Evolutionary conservation across 352 stramenopile genomes (phyloP).

Genomic region (Pythium brachiatum): DNA sequence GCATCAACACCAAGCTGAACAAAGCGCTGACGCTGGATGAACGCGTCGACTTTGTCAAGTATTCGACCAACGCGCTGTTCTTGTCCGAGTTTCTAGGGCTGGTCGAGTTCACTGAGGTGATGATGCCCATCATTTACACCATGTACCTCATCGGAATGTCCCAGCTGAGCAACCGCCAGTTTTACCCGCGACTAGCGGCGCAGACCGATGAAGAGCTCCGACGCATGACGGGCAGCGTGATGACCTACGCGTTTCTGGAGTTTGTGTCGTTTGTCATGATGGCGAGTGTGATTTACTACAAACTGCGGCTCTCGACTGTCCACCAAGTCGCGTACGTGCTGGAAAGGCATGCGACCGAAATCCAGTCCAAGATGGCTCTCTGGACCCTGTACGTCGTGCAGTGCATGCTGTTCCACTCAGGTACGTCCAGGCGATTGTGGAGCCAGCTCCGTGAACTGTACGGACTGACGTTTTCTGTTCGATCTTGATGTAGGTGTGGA

Average conservation of each 20-base stretch:
- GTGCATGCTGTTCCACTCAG: slow-evolving; percentile 28
- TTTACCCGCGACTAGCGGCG: slow-evolving; percentile 8
- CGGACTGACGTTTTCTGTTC: too few relatives aligned
- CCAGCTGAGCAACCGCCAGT: slow-evolving; percentile 17
- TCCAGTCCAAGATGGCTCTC: slow-evolving; percentile 36
- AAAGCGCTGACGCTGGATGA: slow-evolving; percentile 12
- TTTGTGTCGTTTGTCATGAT: slow-evolving; percentile 16
- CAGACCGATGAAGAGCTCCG: neutral
- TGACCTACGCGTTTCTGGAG: slow-evolving; percentile 14
- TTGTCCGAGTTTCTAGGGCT: slow-evolving; percentile 22
- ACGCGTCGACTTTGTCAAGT: slow-evolving; percentile 6
- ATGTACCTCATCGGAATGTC: slow-evolving; percentile 14
- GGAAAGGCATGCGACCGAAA: slow-evolving; percentile 17
- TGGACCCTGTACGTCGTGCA: slow-evolving; percentile 45
- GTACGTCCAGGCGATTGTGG: neutral
- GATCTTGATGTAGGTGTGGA: slow-evolving; percentile 10
- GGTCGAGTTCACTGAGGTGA: slow-evolving; percentile 24
- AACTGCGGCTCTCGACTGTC: slow-evolving; percentile 18
- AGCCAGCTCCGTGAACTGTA: too few relatives aligned
- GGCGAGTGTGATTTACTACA: slow-evolving; percentile 3
- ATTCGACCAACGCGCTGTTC: slow-evolving; percentile 12
- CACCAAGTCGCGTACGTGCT: slow-evolving; percentile 40
- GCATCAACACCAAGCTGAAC: neutral
- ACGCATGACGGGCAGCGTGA: slow-evolving; percentile 5
- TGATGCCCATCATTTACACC: slow-evolving; percentile 24